phyloP scores from a whole-genome alignment of 2,329 filamentous ascomycete species.

The Aspergillus aculeatus region DNA sequence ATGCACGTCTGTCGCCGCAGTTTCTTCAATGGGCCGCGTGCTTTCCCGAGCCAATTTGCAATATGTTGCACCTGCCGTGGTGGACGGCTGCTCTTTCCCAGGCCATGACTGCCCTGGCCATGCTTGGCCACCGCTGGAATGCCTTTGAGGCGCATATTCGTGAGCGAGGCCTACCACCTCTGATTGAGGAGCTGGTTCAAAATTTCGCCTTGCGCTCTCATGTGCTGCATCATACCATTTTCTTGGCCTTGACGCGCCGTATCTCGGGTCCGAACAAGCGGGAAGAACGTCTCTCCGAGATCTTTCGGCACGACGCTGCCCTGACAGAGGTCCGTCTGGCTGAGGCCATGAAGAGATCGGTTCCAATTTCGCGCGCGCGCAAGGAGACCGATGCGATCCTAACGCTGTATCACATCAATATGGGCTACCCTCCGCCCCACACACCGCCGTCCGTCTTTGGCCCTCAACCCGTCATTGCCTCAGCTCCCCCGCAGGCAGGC shows the following conservation, averaged over 20 bases:
- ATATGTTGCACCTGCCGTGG: constrained; percentile 29
- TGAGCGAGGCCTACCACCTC: constrained; percentile 51
- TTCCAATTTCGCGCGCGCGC: background rate
- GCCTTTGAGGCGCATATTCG: constrained; percentile 34
- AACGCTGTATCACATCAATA: constrained; percentile 1
- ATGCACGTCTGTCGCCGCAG: constrained; percentile 39
- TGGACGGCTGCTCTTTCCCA: constrained; percentile 34
- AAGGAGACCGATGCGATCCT: background rate
- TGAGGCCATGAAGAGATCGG: background rate
- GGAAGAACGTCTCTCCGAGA: constrained; percentile 16
- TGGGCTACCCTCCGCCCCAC: background rate
- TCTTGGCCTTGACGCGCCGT: constrained; percentile 37
- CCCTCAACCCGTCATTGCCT: background rate
- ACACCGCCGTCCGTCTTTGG: background rate
- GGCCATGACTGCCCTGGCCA: constrained; percentile 48
- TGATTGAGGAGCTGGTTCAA: constrained; percentile 57
- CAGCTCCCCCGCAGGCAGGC: background rate
- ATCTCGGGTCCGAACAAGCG: constrained; percentile 18
- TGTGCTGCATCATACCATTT: constrained; percentile 55
- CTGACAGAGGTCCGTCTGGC: background rate
- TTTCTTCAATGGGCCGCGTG: constrained; percentile 48
- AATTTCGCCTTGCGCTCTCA: constrained; percentile 51
- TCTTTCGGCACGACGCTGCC: constrained; percentile 20
- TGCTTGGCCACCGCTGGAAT: constrained; percentile 46
- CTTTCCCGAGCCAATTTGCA: constrained; percentile 46